Conservation (phyloP, 306 rosid species). For the Vigna angularis region DNA sequence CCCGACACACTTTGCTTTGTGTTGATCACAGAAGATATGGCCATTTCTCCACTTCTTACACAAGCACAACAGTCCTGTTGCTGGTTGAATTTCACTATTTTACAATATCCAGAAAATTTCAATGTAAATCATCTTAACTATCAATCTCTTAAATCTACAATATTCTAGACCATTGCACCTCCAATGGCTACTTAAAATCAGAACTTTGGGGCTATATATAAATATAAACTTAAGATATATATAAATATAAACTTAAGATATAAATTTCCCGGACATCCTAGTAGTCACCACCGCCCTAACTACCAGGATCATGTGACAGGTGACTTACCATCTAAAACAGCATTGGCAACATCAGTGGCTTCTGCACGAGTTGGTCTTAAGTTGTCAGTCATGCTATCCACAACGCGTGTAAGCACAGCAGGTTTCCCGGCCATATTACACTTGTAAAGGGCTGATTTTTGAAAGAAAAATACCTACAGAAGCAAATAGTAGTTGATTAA, state of each 20-base stretch:
- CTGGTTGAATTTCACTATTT: conserved; percentile 1
- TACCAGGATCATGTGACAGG: conserved; percentile 31
- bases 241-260: conserved; percentile 3
- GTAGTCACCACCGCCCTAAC: conserved; percentile 27
- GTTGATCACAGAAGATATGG: too few species aligned
- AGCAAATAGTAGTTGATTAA: conserved; percentile 35
- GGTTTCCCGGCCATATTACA: conserved; percentile 99
- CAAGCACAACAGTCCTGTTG: not conserved
- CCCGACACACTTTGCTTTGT: too few species aligned
- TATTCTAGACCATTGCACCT: conserved; percentile 8
- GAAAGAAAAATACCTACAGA: conserved; percentile 88
- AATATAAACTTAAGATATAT: conserved; percentile 2
- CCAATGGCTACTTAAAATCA: not conserved
- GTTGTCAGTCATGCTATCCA: conserved; percentile 99
- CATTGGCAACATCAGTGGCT: conserved; percentile 99
- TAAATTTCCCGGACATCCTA: conserved; percentile 13
- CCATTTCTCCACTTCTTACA: not conserved
- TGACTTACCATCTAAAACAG: conserved; percentile 90
- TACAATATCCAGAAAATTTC: not conserved
- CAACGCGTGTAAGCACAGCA: conserved; percentile 99
- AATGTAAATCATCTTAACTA: not conserved
- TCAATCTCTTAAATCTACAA: not conserved
- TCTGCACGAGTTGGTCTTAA: conserved; percentile 99
- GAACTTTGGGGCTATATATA: not conserved
- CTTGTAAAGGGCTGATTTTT: conserved; percentile 95